Evolutionary conservation across 805 yeast genomes (phyloP), one percentile per base, ranked within the genome.

Genomic region (Saturnispora bothae): DNA sequence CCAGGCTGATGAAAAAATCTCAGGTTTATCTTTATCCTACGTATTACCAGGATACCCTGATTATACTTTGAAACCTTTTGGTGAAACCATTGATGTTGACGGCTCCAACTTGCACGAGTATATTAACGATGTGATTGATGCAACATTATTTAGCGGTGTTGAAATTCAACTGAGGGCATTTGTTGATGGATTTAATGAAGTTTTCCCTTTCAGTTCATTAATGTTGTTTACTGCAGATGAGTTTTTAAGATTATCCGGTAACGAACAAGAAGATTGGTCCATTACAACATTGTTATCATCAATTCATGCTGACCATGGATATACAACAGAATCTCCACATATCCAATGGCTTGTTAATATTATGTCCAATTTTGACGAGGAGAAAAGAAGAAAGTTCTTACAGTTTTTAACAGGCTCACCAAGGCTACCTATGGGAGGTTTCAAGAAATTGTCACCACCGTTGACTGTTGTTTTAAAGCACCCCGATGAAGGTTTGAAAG

Each of bases 391-490:
- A 27, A 59, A 67, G 25, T 89, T 89, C 51, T 60, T 86, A 33
- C 95, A 84, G 56, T 89, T 89, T 56, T 63, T 88, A 43, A 89
- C 97, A 0, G 97, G 97, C 0, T 76, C 96, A 1, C 96, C 97
- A 5, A 83, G 78, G 45, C 60, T 92, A 34, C 98, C 98, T 1
- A 72, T 85, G 51, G 97, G 97, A 1, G 97, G 97, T 0, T 89
- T 89, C 63, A 80, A 79, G 48, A 71, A 82, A 0, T 63, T 89
- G 39, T 68, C 71, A 32, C 98, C 98, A 0, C 79, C 71, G 38
- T 68, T 89, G 33, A 89, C 97, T 0, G 86, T 92, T 26, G 97
- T 92, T 2, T 61, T 84, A 43, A 86, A 84, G 53, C 77, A 71
- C 41, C 69, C 79, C n/a, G 97, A 89, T 37, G 76, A 71, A 33